Conservation (phyloP, 1,284 basidiomycete genomes). For the Cryptococcus sp. region DNA sequence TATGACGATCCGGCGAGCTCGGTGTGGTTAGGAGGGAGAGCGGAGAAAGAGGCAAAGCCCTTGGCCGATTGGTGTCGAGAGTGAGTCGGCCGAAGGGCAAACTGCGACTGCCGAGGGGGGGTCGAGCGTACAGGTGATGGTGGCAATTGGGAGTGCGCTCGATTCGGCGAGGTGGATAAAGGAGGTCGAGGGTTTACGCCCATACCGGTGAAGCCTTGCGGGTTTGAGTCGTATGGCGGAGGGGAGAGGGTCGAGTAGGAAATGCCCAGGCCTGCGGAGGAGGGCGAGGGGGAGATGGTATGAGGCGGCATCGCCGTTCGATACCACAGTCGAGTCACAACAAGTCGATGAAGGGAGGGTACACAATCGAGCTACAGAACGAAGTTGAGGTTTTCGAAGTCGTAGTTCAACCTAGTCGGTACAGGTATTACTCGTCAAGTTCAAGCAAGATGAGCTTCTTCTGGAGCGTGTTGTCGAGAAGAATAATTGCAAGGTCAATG, state of each 20-base stretch:
- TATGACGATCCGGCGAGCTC: constrained; percentile 2
- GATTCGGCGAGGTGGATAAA: background rate
- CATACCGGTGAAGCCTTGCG: constrained; percentile 17
- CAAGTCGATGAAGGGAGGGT: too few relatives aligned
- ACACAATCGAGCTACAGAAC: too few relatives aligned
- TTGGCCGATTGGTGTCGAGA: constrained; percentile 9
- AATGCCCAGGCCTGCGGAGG: constrained; percentile 31
- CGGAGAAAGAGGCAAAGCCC: constrained; percentile 25
- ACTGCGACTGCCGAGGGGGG: constrained; percentile 4
- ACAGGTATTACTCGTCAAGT: too few relatives aligned
- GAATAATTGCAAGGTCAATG: too few relatives aligned
- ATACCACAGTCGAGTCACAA: too few relatives aligned
- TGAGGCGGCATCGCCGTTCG: constrained; percentile 21
- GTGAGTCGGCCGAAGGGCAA: constrained; percentile 29
- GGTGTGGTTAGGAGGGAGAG: constrained; percentile 11
- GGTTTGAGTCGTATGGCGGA: constrained; percentile 1
- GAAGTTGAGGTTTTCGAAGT: too few relatives aligned
- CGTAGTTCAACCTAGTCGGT: too few relatives aligned
- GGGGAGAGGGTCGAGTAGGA: constrained; percentile 25
- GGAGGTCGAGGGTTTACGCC: constrained; percentile 8
- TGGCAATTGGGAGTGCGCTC: background rate
- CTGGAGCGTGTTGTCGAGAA: too few relatives aligned
- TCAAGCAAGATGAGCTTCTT: too few relatives aligned
- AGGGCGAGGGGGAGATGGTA: constrained; percentile 21
- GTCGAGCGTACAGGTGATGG: background rate